A percentile compares a stretch with the other conserved stretches of the same genome.
These are phyloP conservation scores for Groenewaldozyma tartarivorans DNA, from an alignment of 805 yeast species.

Conservation along the genomic window DNA sequence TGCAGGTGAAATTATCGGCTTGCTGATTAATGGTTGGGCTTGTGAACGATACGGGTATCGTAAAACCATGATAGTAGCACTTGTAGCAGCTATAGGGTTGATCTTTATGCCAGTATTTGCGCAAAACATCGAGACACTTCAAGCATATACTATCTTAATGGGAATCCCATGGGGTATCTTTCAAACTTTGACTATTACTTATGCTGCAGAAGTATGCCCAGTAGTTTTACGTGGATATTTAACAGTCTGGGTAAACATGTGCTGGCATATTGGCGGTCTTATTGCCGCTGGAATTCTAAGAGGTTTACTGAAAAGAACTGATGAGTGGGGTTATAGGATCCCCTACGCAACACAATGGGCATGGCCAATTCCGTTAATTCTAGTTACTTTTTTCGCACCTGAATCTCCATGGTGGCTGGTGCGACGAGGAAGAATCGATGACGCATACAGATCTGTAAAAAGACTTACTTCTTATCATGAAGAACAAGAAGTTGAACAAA, in stretches of 20 bases:
- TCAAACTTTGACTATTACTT: conserved; percentile 39
- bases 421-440: conserved; percentile 30
- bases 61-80: conserved; percentile 30
- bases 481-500: background rate
- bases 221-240: conserved; percentile 38
- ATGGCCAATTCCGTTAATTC: conserved; percentile 13
- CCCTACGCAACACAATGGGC: conserved; percentile 16
- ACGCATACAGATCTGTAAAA: conserved; percentile 31
- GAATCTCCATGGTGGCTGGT: conserved; percentile 53
- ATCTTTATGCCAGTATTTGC: conserved; percentile 42
- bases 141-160: conserved; percentile 30
- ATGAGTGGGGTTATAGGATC: conserved; percentile 12
- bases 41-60: conserved; percentile 11
- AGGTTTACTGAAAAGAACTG: conserved; percentile 26
- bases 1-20: conserved; percentile 37
- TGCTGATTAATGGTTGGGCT: conserved; percentile 34
- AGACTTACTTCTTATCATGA: conserved; percentile 4
- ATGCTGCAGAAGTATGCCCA: conserved; percentile 50
- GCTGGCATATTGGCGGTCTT: conserved; percentile 52
- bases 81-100: conserved; percentile 27
- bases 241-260: conserved; percentile 40
- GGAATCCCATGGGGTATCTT: conserved; percentile 45
- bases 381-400: conserved; percentile 38
- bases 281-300: conserved; percentile 41
- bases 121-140: conserved; percentile 26